Evolutionary conservation across 2,329 filamentous ascomycete species (phyloP).

Genomic region (Nigrospora oryzae): DNA sequence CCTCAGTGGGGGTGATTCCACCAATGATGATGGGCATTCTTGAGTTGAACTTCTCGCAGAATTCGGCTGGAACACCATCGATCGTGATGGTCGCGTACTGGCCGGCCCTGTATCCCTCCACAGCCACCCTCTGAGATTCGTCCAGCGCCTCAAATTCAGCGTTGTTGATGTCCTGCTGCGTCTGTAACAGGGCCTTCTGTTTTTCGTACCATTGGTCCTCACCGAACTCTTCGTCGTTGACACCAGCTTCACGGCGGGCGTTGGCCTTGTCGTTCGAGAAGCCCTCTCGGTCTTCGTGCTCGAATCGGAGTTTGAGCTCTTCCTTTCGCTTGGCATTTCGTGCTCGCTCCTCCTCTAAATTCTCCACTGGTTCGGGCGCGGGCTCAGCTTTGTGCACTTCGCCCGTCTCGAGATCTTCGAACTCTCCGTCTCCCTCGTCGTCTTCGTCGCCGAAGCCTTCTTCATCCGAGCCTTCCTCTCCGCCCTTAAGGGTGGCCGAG

Average conservation of each 20-base stretch:
- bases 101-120: conserved; percentile 86
- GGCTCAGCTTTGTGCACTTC: conserved; percentile 45
- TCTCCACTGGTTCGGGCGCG: conserved; percentile 34
- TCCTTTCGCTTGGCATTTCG: conserved; percentile 89
- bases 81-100: conserved; percentile 90
- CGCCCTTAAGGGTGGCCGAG: conserved; percentile 52
- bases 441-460: conserved; percentile 44
- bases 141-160: conserved; percentile 86
- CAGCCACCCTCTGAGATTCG: conserved; percentile 69
- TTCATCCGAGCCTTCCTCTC: conserved; percentile 46
- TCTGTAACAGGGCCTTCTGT: conserved; percentile 90
- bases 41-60: conserved; percentile 73
- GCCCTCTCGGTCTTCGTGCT: conserved; percentile 96
- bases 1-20: conserved; percentile 87
- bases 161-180: conserved; percentile 94
- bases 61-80: conserved; percentile 84
- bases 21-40: conserved; percentile 80
- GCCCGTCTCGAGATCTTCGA: conserved; percentile 77
- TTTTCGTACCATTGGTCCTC: conserved; percentile 99
- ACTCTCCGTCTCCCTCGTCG: conserved; percentile 70
- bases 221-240: conserved; percentile 67
- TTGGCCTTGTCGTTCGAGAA: conserved; percentile 84
- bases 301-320: conserved; percentile 87
- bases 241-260: conserved; percentile 60
- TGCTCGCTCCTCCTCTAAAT: conserved; percentile 79